Evolutionary conservation across 139 green algal species (phyloP), one percentile per base, ranked within the genome.

Genomic region (Astrephomene gubernaculifera): DNA sequence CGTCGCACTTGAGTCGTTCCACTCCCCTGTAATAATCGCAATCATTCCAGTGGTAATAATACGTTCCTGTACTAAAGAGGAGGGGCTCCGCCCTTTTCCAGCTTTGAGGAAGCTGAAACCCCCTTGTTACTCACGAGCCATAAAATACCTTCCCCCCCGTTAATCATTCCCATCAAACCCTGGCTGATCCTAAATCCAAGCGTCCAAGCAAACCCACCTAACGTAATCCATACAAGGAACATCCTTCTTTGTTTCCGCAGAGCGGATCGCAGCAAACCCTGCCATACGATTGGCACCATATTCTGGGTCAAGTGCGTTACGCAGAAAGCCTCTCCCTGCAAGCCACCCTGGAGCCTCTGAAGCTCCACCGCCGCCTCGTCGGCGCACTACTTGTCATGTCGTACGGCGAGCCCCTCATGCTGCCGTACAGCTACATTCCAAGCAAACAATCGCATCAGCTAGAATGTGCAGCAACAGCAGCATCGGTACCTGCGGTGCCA

Each of bases 241-340:
- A 8, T 39, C 21, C 63, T 70, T 27, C 63, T n/a, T 8, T n/a
- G 12, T 57, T 5, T 22, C 29, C 33, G 31, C 72, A 80, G 72
- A 80, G 31, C 49, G 72, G 72, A 21, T 67, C 72, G 12, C 31
- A 45, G 33, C 45, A 68, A 31, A 29, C 33, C 6, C 72, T 80
- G 45, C 72, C 72, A 2, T 67, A 67, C 72, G 72, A 80, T 49
- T 80, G 72, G 72, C 72, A 80, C 44, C 49, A 67, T 19, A 27
- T 80, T 4, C 72, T 80, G 31, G 45, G 72, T 22, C 72, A 80
- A 49, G 29, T 25, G 39, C 44, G 72, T 5, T 67, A 52, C 49
- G 33, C 45, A 4, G 49, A 67, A 49, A 64, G 49, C 8, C 2
- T 36, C 31, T 39, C 35, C 0, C 49, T 80, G 21, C 31, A 44